Percentiles rank a stretch among this genome's conserved stretches.
These are phyloP conservation scores for Mortierella sp. DNA, from an alignment of 371 early-diverging fungal genomes.

Conservation along the genomic window DNA sequence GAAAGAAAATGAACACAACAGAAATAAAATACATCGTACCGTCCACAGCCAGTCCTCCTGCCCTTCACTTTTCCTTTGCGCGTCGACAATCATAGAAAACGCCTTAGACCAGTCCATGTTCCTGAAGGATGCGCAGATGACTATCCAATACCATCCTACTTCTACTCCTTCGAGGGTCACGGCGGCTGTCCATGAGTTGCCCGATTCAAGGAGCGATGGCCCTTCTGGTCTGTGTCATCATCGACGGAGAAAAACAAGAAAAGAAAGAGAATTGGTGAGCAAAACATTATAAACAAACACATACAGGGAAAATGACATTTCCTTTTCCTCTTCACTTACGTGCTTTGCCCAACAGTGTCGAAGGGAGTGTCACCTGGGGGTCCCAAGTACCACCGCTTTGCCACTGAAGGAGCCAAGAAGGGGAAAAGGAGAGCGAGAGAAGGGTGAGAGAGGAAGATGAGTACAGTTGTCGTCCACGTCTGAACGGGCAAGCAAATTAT, in stretches of 20 bases:
- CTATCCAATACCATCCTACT: constrained; percentile 8
- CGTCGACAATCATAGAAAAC: not conserved
- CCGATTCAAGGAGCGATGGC: not conserved
- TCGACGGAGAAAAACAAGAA: not conserved
- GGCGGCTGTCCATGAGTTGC: not conserved
- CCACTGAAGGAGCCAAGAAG: not conserved
- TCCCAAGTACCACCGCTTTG: not conserved
- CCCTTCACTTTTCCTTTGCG: not conserved
- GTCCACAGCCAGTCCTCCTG: not conserved
- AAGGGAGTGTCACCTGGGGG: not conserved
- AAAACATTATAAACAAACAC: not conserved
- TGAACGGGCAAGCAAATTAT: not conserved
- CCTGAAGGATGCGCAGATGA: not conserved
- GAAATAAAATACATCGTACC: not conserved
- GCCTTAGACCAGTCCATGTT: not conserved
- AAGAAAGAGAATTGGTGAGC: not conserved
- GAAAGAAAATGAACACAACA: not conserved
- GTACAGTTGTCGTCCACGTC: not conserved
- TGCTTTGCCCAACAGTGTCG: not conserved
- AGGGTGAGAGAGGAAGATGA: not conserved
- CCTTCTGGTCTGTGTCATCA: not conserved
- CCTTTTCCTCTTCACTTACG: not conserved
- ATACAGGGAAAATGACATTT: not conserved
- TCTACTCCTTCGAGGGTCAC: not conserved
- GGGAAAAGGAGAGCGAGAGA: not conserved